These are phyloP conservation scores for Geosmithia putterillii DNA, from an alignment of 2,329 filamentous ascomycete genomes.

Conservation along the genomic window DNA sequence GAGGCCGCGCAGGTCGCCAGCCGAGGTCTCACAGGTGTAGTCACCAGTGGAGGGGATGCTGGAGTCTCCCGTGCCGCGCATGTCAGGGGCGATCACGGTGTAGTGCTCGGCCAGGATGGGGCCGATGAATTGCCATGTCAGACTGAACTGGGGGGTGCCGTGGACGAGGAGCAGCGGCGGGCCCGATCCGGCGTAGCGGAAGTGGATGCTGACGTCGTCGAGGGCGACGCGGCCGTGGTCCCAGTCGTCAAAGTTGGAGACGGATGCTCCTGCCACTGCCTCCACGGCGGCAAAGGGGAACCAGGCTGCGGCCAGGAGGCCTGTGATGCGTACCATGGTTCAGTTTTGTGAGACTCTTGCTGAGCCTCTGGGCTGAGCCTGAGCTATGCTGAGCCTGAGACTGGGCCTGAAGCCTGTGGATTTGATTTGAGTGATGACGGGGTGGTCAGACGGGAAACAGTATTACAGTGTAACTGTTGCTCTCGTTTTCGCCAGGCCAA, in stretches of 20 bases:
- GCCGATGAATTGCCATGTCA: conserved; percentile 24
- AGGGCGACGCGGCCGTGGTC: conserved; percentile 20
- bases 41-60: conserved; percentile 22
- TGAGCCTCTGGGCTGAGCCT: no score
- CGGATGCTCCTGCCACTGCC: no score
- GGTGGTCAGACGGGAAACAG: neutral
- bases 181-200: conserved; percentile 25
- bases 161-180: conserved; percentile 26
- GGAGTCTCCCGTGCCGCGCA: conserved; percentile 26
- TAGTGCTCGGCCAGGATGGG: conserved; percentile 27
- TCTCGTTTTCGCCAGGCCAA: neutral
- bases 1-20: conserved; percentile 22
- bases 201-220: conserved; percentile 27
- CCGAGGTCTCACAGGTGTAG: conserved; percentile 26
- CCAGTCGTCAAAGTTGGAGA: conserved; percentile 17
- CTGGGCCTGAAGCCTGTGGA: no score
- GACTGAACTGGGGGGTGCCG: conserved; percentile 25
- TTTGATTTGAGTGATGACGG: no score
- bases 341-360: no score
- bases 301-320: neutral
- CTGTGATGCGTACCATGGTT: neutral
- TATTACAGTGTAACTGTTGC: no score
- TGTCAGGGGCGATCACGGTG: conserved; percentile 29
- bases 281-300: neutral
- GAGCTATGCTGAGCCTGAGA: no score